phyloP scores from a whole-genome alignment of 2,329 filamentous ascomycete genomes.

The Pyrenophora teres region DNA sequence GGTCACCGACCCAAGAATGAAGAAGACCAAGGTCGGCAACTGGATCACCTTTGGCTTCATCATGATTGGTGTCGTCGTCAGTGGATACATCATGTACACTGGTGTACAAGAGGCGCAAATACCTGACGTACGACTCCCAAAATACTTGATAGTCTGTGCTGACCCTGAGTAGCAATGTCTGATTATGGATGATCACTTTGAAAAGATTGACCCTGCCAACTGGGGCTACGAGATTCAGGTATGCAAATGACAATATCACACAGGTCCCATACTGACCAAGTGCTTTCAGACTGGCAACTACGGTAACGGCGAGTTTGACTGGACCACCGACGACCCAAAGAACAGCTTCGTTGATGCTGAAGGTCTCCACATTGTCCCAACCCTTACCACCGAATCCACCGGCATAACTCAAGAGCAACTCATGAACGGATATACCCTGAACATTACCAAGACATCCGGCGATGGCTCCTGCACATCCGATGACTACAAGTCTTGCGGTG shows the following conservation, averaged over 20 bases:
- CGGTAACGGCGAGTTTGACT: constrained; percentile 71
- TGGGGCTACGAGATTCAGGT: constrained; percentile 77
- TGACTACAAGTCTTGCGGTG: constrained; percentile 63
- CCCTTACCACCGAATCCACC: constrained; percentile 68
- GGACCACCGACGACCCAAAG: constrained; percentile 71
- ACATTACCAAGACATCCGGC: constrained; percentile 29
- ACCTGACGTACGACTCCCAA: constrained; percentile 12
- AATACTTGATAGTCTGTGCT: not conserved
- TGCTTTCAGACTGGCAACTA: constrained; percentile 63
- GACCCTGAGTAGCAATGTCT: constrained; percentile 25
- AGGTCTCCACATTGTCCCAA: constrained; percentile 74
- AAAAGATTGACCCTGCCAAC: constrained; percentile 61
- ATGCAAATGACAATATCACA: not conserved
- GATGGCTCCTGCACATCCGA: constrained; percentile 70
- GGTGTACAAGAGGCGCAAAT: constrained; percentile 20
- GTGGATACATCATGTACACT: constrained; percentile 28
- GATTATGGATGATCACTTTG: constrained; percentile 62
- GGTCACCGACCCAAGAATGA: constrained; percentile 27
- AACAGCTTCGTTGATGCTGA: constrained; percentile 75
- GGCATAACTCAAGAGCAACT: constrained; percentile 68
- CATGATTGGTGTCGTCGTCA: constrained; percentile 15
- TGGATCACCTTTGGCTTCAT: constrained; percentile 24
- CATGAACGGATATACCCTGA: constrained; percentile 52
- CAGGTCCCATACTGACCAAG: not conserved
- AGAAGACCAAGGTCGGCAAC: constrained; percentile 29